Percentiles rank a stretch among this genome's conserved stretches.
Conservation (phyloP, 441 rosid species). For the Gossypium schwendimanii region DNA sequence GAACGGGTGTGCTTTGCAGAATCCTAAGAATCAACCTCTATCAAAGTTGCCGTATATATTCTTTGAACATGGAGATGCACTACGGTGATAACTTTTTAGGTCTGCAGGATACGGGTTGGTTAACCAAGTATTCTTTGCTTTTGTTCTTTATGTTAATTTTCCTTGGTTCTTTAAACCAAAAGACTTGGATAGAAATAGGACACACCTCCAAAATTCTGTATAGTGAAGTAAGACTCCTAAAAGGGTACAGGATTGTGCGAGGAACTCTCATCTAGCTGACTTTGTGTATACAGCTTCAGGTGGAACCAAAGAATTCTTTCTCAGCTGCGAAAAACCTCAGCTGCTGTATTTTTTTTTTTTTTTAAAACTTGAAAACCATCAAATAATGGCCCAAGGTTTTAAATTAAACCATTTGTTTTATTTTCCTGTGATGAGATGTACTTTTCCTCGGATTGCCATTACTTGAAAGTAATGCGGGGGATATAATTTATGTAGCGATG, state of each 20-base stretch:
- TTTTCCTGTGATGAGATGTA: too few species aligned
- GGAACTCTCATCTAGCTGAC: slow-evolving; percentile 11
- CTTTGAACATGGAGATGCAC: neutral
- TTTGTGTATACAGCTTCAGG: slow-evolving; percentile 23
- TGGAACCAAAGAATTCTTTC: slow-evolving; percentile 13
- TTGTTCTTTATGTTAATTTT: neutral
- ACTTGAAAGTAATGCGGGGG: too few species aligned
- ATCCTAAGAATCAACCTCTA: neutral
- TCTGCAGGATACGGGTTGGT: slow-evolving; percentile 13
- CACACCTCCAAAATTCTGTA: slow-evolving; percentile 18
- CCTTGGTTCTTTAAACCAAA: neutral
- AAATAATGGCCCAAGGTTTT: neutral
- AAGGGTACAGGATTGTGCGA: slow-evolving; percentile 17
- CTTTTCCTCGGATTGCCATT: too few species aligned
- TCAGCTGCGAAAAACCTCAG: neutral
- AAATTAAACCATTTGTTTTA: neutral
- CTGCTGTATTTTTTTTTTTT: neutral
- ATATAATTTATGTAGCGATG: too few species aligned
- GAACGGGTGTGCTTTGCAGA: neutral
- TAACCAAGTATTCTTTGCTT: neutral
- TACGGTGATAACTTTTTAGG: neutral
- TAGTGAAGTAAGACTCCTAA: slow-evolving; percentile 8
- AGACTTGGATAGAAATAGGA: slow-evolving; percentile 1
- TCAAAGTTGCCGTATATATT: neutral
- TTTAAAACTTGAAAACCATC: neutral